phyloP scores from a whole-genome alignment of 108 stramenopile genomes.

The Pseudonitzschia multiseries region DNA sequence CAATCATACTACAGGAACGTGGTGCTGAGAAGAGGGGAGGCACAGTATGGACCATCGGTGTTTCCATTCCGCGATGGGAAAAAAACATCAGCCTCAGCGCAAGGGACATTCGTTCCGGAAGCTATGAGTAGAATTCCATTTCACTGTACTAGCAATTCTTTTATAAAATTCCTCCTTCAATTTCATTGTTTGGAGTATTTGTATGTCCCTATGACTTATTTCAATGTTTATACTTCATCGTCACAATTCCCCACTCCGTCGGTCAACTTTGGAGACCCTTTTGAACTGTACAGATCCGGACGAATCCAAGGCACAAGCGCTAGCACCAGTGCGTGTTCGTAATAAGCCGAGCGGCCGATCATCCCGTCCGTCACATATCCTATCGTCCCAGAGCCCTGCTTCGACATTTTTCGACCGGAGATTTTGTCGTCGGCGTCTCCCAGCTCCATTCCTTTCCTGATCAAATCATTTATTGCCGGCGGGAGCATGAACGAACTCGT shows the following conservation, averaged over 20 bases:
- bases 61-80: no score
- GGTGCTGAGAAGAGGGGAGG: no score
- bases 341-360: conserved; percentile 83
- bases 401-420: conserved; percentile 67
- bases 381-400: conserved; percentile 82
- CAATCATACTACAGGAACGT: no score
- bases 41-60: no score
- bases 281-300: conserved; percentile 48
- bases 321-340: conserved; percentile 83
- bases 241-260: background rate
- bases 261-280: background rate
- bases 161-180: no score
- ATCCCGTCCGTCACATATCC: conserved; percentile 79
- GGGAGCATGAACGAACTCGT: conserved; percentile 87
- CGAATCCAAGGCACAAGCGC: conserved; percentile 83
- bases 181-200: no score
- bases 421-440: conserved; percentile 90
- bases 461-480: conserved; percentile 50
- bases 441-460: conserved; percentile 82
- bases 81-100: no score
- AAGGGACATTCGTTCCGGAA: no score
- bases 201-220: no score
- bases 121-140: no score
- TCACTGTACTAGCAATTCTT: no score
- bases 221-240: background rate